phyloP scores from a whole-genome alignment of 768 basidiomycete species.

The Boletus insuetus region DNA sequence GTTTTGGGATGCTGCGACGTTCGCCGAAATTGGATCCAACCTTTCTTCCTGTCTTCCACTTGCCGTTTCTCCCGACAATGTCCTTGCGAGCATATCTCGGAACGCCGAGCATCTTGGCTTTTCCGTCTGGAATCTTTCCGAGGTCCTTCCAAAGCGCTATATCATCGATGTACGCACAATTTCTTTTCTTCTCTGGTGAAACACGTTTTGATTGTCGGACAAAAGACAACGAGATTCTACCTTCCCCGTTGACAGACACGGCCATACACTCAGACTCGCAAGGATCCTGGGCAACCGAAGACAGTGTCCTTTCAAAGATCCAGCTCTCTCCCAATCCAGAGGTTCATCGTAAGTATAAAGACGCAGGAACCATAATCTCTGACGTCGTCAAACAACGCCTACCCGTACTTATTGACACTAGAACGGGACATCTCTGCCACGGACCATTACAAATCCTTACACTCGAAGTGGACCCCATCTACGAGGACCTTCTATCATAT shows the following conservation, averaged over 20 bases:
- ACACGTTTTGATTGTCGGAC: neutral
- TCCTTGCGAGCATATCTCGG: neutral
- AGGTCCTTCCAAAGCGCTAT: slow-evolving; percentile 1
- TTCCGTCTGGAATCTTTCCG: neutral
- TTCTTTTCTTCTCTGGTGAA: neutral
- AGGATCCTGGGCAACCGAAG: neutral
- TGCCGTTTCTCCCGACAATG: neutral
- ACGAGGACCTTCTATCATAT: neutral
- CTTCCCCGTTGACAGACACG: neutral
- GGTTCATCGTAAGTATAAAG: neutral
- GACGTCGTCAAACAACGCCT: neutral
- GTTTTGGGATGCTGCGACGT: slow-evolving; percentile 6
- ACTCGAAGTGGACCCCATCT: slow-evolving; percentile 1
- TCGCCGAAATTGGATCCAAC: slow-evolving; percentile 1
- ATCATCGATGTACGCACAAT: neutral
- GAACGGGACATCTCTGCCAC: slow-evolving; percentile 1
- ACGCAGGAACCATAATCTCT: neutral
- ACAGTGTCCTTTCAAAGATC: neutral
- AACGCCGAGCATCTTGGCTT: neutral
- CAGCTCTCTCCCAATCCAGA: neutral
- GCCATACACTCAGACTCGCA: neutral
- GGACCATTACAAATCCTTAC: slow-evolving; percentile 1
- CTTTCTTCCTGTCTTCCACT: neutral
- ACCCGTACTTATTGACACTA: slow-evolving; percentile 4
- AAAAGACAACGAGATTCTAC: neutral